phyloP scores from a whole-genome alignment of 805 yeast species.

The Yamadazyma takamatsuzukensis region DNA sequence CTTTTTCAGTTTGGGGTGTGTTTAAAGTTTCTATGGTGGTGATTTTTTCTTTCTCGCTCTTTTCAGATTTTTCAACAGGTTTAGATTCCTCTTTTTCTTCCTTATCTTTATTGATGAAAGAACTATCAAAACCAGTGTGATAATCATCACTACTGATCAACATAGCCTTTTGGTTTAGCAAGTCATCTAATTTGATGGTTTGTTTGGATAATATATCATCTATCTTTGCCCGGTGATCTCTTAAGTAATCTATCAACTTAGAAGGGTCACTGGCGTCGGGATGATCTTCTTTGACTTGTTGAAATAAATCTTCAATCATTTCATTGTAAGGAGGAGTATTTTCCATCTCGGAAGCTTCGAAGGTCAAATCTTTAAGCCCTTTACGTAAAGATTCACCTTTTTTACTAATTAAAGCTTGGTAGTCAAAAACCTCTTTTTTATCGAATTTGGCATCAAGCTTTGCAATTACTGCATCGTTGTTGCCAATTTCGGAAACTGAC shows the following conservation, averaged over 20 bases:
- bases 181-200: slow-evolving; percentile 58
- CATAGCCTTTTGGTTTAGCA: slow-evolving; percentile 64
- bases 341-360: slow-evolving; percentile 34
- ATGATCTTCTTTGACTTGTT: slow-evolving; percentile 67
- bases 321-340: slow-evolving; percentile 72
- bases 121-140: slow-evolving; percentile 86
- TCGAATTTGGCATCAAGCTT: slow-evolving; percentile 54
- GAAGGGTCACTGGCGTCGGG: slow-evolving; percentile 42
- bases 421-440: slow-evolving; percentile 52
- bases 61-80: slow-evolving; percentile 16
- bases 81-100: slow-evolving; percentile 10
- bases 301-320: slow-evolving; percentile 86
- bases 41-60: slow-evolving; percentile 20
- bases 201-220: slow-evolving; percentile 63
- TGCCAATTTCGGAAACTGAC: slow-evolving; percentile 35
- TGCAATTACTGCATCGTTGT: slow-evolving; percentile 26
- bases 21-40: slow-evolving; percentile 26
- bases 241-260: slow-evolving; percentile 34
- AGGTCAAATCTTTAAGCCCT: slow-evolving; percentile 37
- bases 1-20: slow-evolving; percentile 16
- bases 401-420: slow-evolving; percentile 28
- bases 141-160: slow-evolving; percentile 89
- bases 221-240: slow-evolving; percentile 68
- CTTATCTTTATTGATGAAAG: slow-evolving; percentile 64
- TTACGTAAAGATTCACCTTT: slow-evolving; percentile 44